Conservation (phyloP, 805 yeast species). For the Myxozyma nipponensis region DNA sequence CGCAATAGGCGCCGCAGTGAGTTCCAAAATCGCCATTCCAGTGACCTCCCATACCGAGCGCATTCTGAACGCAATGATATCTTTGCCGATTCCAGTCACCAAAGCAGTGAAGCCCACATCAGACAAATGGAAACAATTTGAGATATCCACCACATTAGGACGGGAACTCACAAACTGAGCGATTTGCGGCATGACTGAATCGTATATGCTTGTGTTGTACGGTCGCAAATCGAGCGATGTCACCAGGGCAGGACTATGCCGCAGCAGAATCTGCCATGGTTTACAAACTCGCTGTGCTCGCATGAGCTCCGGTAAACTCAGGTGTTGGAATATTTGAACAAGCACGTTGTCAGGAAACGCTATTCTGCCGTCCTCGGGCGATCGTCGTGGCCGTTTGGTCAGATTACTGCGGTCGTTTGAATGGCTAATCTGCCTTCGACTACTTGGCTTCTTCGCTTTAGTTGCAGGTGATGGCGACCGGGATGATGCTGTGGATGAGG, state of each 20-base stretch:
- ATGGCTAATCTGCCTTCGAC: neutral
- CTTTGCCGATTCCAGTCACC: conserved; percentile 69
- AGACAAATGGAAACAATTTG: conserved; percentile 73
- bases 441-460: neutral
- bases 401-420: neutral
- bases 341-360: conserved; percentile 55
- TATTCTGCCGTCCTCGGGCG: conserved; percentile 5
- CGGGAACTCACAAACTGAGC: conserved; percentile 64
- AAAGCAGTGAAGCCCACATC: conserved; percentile 70
- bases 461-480: conserved; percentile 2
- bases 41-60: conserved; percentile 71
- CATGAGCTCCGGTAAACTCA: conserved; percentile 60
- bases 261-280: conserved; percentile 65
- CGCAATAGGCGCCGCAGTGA: conserved; percentile 64
- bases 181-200: conserved; percentile 53
- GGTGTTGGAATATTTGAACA: conserved; percentile 49
- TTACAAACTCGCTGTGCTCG: conserved; percentile 54
- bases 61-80: conserved; percentile 55
- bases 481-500: conserved; percentile 6
- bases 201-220: conserved; percentile 60
- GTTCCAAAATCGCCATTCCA: conserved; percentile 78
- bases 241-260: conserved; percentile 53
- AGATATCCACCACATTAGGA: conserved; percentile 56
- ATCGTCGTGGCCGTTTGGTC: conserved; percentile 8
- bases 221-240: conserved; percentile 53